Evolutionary conservation across 345 rosid genomes (phyloP), one percentile per base, ranked within the genome.

Genomic region (Turnera subulata): DNA sequence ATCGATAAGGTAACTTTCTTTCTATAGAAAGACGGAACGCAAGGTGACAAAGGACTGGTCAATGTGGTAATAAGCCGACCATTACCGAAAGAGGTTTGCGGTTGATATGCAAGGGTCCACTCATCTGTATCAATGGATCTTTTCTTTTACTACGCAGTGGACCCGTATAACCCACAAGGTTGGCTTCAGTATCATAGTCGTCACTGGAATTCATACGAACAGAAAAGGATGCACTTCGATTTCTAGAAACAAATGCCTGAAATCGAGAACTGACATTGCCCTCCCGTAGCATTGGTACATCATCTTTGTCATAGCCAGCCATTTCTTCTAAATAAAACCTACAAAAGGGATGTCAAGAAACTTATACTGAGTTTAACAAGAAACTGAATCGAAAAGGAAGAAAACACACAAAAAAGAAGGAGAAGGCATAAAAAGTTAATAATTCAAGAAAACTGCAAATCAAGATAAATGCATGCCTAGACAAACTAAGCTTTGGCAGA

Each of bases 151-250:
- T 80, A 20, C 89, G 82, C 48, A 92, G 65, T 52, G 95, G 98
- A 68, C 98, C 96, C 43, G 95, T 89, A 75, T 67, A 81, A 46
- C 95, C 88, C 12, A 71, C 87, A 63, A 70, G 64, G 52, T 70
- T 69, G 66, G 55, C 47, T 25, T 65, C 76, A 58, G 12, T 72
- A 43, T 66, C 88, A 68, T 62, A 72, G 40, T 85, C 68, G 38
- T 85, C 92, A 40, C 51, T 17, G 60, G 76, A 57, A 51, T 64
- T 62, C 67, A 54, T 40, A 17, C 89, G 80, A 71, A 78, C 77
- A 56, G 91, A 70, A 48, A 83, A 57, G 2, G 98, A 86, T n/a
- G 78, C 78, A 51, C 89, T 89, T 52, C 72, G 79, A 45, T 70
- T 67, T 79, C 82, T 74, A 25, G 78, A 56, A 56, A 70, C 40